A percentile compares a stretch with the other conserved stretches of the same genome.
Evolutionary conservation across 495 filamentous ascomycete genomes (phyloP).

Genomic region (Neurospora intermedia): DNA sequence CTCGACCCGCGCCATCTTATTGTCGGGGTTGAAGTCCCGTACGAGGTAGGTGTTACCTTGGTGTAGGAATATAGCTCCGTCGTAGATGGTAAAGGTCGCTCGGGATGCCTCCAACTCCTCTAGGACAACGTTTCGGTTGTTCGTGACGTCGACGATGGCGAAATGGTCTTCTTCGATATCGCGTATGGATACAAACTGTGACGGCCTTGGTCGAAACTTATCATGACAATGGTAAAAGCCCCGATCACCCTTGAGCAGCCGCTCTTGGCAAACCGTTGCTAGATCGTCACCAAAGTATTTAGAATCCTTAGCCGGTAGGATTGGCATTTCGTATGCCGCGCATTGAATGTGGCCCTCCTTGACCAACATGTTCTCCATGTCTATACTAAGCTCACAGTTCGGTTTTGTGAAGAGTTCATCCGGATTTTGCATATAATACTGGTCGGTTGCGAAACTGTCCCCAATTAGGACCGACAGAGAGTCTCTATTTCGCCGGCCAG

Average conservation of each 20-base stretch:
- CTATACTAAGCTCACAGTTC: conserved; percentile 79
- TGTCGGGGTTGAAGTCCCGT: conserved; percentile 73
- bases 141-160: conserved; percentile 81
- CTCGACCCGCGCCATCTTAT: conserved; percentile 56
- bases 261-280: conserved; percentile 57
- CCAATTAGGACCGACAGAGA: conserved; percentile 85
- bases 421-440: conserved; percentile 94
- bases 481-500: conserved; percentile 87
- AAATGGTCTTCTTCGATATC: conserved; percentile 91
- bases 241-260: conserved; percentile 59
- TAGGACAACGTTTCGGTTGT: conserved; percentile 71
- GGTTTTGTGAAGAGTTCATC: conserved; percentile 93
- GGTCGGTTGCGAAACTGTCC: conserved; percentile 86
- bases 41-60: conserved; percentile 89
- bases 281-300: conserved; percentile 74
- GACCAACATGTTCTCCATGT: conserved; percentile 82
- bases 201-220: conserved; percentile 77
- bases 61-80: conserved; percentile 95
- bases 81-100: conserved; percentile 92
- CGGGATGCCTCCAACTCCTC: conserved; percentile 95
- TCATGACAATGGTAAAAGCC: conserved; percentile 87
- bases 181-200: conserved; percentile 74
- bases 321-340: conserved; percentile 90
- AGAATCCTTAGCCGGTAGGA: conserved; percentile 62
- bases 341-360: conserved; percentile 93